Percentiles rank a stretch among this genome's conserved stretches.
Conservation (phyloP, 306 rosid genomes). For the Prunus fruticosa region DNA sequence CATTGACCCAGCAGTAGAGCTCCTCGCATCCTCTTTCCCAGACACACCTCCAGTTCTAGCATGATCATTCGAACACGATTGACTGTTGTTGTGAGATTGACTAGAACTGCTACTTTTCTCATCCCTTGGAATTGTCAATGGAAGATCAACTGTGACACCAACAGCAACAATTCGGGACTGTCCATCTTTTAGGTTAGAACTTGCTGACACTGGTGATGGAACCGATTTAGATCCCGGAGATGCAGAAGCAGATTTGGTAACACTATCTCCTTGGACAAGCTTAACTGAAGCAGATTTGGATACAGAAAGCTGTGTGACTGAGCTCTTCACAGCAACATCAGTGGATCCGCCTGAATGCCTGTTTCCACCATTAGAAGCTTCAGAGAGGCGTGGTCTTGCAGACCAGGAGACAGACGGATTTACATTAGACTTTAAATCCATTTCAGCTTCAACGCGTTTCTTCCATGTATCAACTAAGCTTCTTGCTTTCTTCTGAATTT, state of each 20-base stretch:
- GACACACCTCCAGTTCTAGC: constrained; percentile 51
- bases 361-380: constrained; percentile 62
- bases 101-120: constrained; percentile 89
- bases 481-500: constrained; percentile 88
- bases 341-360: constrained; percentile 49
- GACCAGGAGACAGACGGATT: constrained; percentile 64
- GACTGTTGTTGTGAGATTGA: constrained; percentile 86
- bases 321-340: constrained; percentile 57
- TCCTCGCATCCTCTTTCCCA: constrained; percentile 75
- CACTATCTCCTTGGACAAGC: constrained; percentile 49
- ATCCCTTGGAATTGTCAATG: constrained; percentile 61
- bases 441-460: constrained; percentile 85
- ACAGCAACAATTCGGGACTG: constrained; percentile 39
- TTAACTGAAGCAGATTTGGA: constrained; percentile 58
- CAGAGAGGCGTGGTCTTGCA: constrained; percentile 44
- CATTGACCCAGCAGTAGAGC: constrained; percentile 74
- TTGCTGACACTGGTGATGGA: constrained; percentile 32
- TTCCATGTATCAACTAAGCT: constrained; percentile 92
- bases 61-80: constrained; percentile 79
- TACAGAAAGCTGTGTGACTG: constrained; percentile 40
- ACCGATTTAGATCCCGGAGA: constrained; percentile 62
- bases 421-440: constrained; percentile 68
- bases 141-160: constrained; percentile 50
- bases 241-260: constrained; percentile 47
- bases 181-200: constrained; percentile 57